Conservation (phyloP, 352 stramenopile species). For the Aphanomyces invadans region DNA sequence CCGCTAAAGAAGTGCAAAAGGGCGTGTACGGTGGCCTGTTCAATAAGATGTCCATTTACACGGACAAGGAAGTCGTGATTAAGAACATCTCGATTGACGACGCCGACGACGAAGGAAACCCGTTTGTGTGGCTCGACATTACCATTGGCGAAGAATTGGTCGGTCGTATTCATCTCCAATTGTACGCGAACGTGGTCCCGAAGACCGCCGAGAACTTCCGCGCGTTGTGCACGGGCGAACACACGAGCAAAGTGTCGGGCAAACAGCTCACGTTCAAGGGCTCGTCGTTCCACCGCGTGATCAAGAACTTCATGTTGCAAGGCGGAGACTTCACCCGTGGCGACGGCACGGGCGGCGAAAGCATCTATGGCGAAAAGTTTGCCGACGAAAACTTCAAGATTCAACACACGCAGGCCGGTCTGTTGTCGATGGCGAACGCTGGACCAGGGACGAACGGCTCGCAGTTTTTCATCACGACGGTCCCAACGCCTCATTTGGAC, state of each 20-base stretch:
- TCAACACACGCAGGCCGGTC: conserved; percentile 92
- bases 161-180: conserved; percentile 92
- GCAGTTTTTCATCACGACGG: conserved; percentile 96
- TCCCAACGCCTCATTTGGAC: conserved; percentile 94
- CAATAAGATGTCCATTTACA: conserved; percentile 94
- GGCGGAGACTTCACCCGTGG: conserved; percentile 94
- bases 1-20: conserved; percentile 94
- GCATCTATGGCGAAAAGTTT: conserved; percentile 91
- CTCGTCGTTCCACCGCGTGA: conserved; percentile 95
- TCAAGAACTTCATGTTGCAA: conserved; percentile 94
- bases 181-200: conserved; percentile 93
- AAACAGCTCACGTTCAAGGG: conserved; percentile 96
- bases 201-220: conserved; percentile 99
- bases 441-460: conserved; percentile 94
- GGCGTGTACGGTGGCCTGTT: conserved; percentile 94
- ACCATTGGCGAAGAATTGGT: conserved; percentile 83
- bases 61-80: conserved; percentile 91
- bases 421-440: conserved; percentile 96
- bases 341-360: conserved; percentile 94
- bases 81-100: conserved; percentile 31
- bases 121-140: conserved; percentile 98
- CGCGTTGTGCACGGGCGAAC: conserved; percentile 96
- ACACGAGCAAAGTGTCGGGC: conserved; percentile 78
- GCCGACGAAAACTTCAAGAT: conserved; percentile 97
- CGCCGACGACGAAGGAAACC: conserved; percentile 79